Evolutionary conservation across 768 basidiomycete genomes (phyloP).

Genomic region (Trametes punicea): DNA sequence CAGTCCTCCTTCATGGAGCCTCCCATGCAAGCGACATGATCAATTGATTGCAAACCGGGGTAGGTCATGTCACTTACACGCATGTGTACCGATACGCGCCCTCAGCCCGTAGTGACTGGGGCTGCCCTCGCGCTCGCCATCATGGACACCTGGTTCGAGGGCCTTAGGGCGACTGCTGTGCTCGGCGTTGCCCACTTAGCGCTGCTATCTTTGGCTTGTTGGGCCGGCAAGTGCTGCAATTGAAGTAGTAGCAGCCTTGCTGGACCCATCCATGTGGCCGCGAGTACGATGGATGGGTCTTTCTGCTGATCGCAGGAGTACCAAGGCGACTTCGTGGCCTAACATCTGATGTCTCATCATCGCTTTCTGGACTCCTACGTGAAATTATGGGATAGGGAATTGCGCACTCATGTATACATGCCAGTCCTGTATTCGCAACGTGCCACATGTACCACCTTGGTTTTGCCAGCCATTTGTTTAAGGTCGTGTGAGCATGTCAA

Average conservation of each 20-base stretch:
- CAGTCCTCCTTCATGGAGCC: not conserved
- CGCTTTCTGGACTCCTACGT: not conserved
- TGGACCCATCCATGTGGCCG: too few species aligned
- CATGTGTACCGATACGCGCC: slow-evolving; percentile 25
- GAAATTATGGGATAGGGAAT: not conserved
- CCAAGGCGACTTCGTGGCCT: too few species aligned
- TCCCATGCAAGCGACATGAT: not conserved
- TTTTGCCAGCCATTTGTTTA: too few species aligned
- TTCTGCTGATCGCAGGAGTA: too few species aligned
- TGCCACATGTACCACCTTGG: not conserved
- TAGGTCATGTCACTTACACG: slow-evolving; percentile 25
- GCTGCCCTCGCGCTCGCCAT: slow-evolving; percentile 38
- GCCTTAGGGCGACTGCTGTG: slow-evolving; percentile 34
- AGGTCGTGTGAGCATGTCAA: too few species aligned
- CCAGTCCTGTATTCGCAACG: not conserved
- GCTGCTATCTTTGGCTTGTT: slow-evolving; percentile 23
- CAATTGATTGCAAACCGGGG: not conserved
- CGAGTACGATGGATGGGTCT: too few species aligned
- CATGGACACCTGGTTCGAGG: slow-evolving; percentile 45
- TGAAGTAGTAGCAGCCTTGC: not conserved
- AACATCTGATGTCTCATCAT: too few species aligned
- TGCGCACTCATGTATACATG: not conserved
- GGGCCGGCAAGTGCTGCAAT: not conserved
- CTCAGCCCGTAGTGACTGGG: slow-evolving; percentile 27
- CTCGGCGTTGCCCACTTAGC: slow-evolving; percentile 41